Percentiles rank a stretch among this genome's conserved stretches.
These are phyloP conservation scores for Tilletiaria anomala DNA, from an alignment of 1,284 basidiomycete genomes.

Conservation along the genomic window DNA sequence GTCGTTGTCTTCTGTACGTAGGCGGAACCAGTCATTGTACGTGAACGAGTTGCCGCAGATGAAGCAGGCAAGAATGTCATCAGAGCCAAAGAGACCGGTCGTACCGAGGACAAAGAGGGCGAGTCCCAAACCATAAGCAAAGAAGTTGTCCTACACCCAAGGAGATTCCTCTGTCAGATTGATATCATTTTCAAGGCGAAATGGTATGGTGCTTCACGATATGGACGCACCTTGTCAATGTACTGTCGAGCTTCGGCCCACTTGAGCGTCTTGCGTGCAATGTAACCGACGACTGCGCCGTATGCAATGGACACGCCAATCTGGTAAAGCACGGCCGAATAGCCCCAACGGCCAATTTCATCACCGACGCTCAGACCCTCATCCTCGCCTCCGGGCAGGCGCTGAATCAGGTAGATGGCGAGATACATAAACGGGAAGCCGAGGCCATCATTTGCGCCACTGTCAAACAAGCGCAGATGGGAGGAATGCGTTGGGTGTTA, in stretches of 20 bases:
- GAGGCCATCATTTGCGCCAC: constrained; percentile 42
- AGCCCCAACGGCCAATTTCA: constrained; percentile 40
- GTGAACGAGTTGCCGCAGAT: constrained; percentile 40
- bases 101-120: constrained; percentile 41
- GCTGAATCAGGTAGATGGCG: constrained; percentile 36
- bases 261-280: constrained; percentile 40
- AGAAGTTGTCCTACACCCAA: constrained; percentile 35
- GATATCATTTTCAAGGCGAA: not conserved
- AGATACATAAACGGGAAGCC: constrained; percentile 35
- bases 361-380: constrained; percentile 19
- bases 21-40: constrained; percentile 43
- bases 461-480: too few species aligned
- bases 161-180: too few species aligned
- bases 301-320: constrained; percentile 38
- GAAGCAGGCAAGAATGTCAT: constrained; percentile 42
- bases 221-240: too few species aligned
- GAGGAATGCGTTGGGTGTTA: too few species aligned
- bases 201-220: constrained; percentile 20
- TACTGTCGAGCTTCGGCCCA: constrained; percentile 35
- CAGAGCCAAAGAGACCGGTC: constrained; percentile 41
- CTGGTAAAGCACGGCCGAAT: constrained; percentile 41
- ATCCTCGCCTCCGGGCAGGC: constrained; percentile 14
- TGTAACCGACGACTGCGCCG: constrained; percentile 39
- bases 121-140: constrained; percentile 40
- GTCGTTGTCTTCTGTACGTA: constrained; percentile 45